These are phyloP conservation scores for Penicillium diatomitis DNA, from an alignment of 495 filamentous ascomycete species.

Conservation along the genomic window DNA sequence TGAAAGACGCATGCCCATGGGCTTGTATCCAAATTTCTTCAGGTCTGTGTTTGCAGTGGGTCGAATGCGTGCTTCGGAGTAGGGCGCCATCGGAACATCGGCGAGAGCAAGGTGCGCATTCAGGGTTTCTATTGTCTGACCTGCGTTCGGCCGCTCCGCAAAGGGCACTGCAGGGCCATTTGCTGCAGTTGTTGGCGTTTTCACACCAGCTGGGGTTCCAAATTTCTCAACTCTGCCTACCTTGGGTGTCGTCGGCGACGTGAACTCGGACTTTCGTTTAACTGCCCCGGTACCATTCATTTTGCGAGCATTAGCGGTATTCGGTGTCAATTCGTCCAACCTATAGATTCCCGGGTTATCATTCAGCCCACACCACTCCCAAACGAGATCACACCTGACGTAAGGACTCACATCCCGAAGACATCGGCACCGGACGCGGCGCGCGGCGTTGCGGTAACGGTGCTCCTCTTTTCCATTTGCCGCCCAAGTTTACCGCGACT, in stretches of 20 bases:
- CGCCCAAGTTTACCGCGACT: slow-evolving; percentile 48
- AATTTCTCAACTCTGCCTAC: slow-evolving; percentile 33
- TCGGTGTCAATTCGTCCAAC: slow-evolving; percentile 70
- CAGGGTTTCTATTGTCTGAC: slow-evolving; percentile 70
- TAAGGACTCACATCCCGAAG: slow-evolving; percentile 62
- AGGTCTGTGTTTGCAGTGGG: slow-evolving; percentile 74
- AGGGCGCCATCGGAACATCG: slow-evolving; percentile 65
- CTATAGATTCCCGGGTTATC: slow-evolving; percentile 23
- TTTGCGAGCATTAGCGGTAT: slow-evolving; percentile 48
- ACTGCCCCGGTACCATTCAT: slow-evolving; percentile 41
- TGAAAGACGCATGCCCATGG: slow-evolving; percentile 86
- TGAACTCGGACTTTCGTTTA: slow-evolving; percentile 55
- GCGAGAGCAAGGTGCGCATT: slow-evolving; percentile 63
- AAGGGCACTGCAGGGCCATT: slow-evolving; percentile 45
- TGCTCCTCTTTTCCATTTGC: slow-evolving; percentile 52
- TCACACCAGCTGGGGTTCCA: slow-evolving; percentile 23
- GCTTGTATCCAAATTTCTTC: slow-evolving; percentile 83
- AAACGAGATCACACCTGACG: background rate
- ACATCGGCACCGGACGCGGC: slow-evolving; percentile 55
- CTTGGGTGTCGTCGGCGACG: slow-evolving; percentile 47
- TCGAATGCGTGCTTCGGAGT: slow-evolving; percentile 66
- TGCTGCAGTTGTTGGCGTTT: slow-evolving; percentile 10
- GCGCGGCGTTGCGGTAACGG: slow-evolving; percentile 54
- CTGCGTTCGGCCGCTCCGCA: slow-evolving; percentile 61
- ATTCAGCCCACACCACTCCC: background rate